Percentiles rank a stretch among this genome's conserved stretches.
Conservation (phyloP, 2,329 filamentous ascomycete species). For the Dissoconium aciculare region DNA sequence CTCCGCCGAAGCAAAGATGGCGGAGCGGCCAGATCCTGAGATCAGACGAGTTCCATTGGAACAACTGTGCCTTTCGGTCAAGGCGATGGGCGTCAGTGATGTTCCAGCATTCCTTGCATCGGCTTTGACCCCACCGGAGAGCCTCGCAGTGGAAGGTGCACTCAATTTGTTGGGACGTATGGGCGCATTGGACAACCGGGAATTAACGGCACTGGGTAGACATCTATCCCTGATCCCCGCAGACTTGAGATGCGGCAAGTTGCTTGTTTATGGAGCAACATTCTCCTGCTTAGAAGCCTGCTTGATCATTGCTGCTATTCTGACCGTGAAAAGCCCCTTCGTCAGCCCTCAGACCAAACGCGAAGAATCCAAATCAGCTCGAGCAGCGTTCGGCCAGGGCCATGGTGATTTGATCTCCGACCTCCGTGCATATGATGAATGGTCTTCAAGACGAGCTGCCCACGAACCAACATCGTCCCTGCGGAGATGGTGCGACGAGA, state of each 20-base stretch:
- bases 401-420: slow-evolving; percentile 86
- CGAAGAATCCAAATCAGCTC: slow-evolving; percentile 64
- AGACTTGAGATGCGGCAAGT: slow-evolving; percentile 80
- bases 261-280: slow-evolving; percentile 88
- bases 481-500: slow-evolving; percentile 65
- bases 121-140: slow-evolving; percentile 78
- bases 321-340: slow-evolving; percentile 83
- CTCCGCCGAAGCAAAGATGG: slow-evolving; percentile 72
- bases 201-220: slow-evolving; percentile 76
- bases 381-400: slow-evolving; percentile 53
- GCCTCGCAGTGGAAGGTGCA: slow-evolving; percentile 71
- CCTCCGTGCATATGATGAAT: slow-evolving; percentile 67
- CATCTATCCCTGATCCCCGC: slow-evolving; percentile 93
- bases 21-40: slow-evolving; percentile 77
- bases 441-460: slow-evolving; percentile 52
- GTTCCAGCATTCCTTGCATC: slow-evolving; percentile 68
- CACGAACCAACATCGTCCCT: slow-evolving; percentile 44
- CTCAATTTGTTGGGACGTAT: slow-evolving; percentile 66
- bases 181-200: slow-evolving; percentile 73
- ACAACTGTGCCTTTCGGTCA: slow-evolving; percentile 84
- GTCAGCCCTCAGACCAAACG: slow-evolving; percentile 68
- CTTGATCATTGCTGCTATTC: slow-evolving; percentile 75
- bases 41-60: slow-evolving; percentile 86
- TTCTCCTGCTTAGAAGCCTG: slow-evolving; percentile 85
- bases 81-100: slow-evolving; percentile 82